Conservation (phyloP, 164 flowering plant species). For the Cinnamomum micranthum region DNA sequence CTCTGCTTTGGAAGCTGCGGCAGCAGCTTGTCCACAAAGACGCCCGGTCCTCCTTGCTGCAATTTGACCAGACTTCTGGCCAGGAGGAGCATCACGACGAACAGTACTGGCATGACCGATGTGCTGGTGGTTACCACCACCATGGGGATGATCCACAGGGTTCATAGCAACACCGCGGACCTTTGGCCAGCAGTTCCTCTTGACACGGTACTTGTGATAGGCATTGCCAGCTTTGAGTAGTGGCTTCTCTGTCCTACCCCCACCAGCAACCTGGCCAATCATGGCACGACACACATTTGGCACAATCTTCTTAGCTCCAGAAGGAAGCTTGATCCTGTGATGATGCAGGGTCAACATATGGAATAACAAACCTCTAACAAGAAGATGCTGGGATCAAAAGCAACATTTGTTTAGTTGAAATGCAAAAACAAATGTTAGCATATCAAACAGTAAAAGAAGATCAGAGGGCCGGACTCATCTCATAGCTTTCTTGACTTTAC, state of each 20-base stretch:
- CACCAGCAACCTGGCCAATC: constrained; percentile 24
- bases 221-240: constrained; percentile 22
- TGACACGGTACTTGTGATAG: constrained; percentile 20
- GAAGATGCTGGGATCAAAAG: too few species aligned
- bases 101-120: constrained; percentile 47
- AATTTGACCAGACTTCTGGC: constrained; percentile 20
- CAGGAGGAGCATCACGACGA: constrained; percentile 23
- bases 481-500: too few species aligned
- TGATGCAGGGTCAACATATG: neutral
- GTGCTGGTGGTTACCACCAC: constrained; percentile 30
- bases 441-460: too few species aligned
- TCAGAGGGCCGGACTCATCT: too few species aligned
- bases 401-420: too few species aligned
- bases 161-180: constrained; percentile 24
- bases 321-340: constrained; percentile 17
- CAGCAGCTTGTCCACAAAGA: constrained; percentile 23
- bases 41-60: constrained; percentile 27
- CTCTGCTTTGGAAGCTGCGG: constrained; percentile 23
- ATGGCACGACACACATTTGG: constrained; percentile 20
- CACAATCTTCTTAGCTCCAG: constrained; percentile 44
- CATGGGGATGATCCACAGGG: constrained; percentile 24
- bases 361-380: too few species aligned
- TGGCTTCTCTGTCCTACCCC: constrained; percentile 22
- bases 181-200: constrained; percentile 26
- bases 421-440: too few species aligned